Evolutionary conservation across 73 alveolate genomes (phyloP), one percentile per base, ranked within the genome.

Genomic region (Symbiodinium pilosum): DNA sequence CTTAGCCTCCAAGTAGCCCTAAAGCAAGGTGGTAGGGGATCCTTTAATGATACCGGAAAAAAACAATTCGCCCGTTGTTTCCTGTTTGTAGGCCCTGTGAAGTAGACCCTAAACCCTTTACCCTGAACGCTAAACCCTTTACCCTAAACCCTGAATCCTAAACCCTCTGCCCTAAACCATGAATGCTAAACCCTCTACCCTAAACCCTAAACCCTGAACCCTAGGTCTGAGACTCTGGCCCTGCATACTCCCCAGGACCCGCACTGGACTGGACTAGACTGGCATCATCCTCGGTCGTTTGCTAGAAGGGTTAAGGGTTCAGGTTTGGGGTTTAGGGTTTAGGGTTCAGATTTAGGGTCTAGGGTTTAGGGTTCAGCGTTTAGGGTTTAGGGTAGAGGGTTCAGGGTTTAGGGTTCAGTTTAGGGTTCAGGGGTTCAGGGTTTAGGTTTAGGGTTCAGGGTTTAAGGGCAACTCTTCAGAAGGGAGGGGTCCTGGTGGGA

Each of bases 231-330:
- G 95, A 0, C n/a, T 2, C 51, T 39, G 44, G 42, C 95, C 95
- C 95, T 0, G 87, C 95, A 64, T 89, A 89, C 36, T 89, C 95
- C 43, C 87, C 95, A 2, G 39, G 71, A 30, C 86, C 43, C 86
- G 51, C 64, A 4, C 43, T 84, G 7, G 95, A 64, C 73, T 89
- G 95, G 34, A 89, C 95, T 71, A 89, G 59, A 30, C 95, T 41
- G 42, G 81, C 95, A 68, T 89, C 95, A n/a, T 89, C 95, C 95
- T 89, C 1, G 39, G n/a, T 26, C 1, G 8, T 34, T 47, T 54
- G 24, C 26, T 12, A 16, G 16, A 7, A 11, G 7, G 24, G 16
- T 47, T 47, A 11, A 7, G 64, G 64, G 24, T 47, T 16, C 7
- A 11, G 64, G 64, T 16, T 47, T 47, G 16, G 64, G 64, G 24